A percentile compares a stretch with the other conserved stretches of the same genome.
These are phyloP conservation scores for Bruguiera parviflora DNA, from an alignment of 345 rosid genomes.

Conservation along the genomic window DNA sequence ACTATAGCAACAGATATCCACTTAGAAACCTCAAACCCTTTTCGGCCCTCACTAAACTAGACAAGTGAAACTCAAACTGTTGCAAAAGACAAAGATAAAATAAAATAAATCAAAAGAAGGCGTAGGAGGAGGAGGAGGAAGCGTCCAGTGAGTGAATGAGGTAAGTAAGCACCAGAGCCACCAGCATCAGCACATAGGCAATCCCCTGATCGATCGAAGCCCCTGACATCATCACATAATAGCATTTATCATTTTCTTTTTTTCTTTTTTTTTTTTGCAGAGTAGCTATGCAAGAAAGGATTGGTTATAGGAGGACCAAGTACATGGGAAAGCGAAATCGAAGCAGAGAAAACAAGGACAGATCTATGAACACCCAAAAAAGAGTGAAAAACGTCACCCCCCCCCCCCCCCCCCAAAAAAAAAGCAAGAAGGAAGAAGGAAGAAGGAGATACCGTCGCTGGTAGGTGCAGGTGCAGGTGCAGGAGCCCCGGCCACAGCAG, in stretches of 20 bases:
- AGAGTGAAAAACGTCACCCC: no score
- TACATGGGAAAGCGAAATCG: not conserved
- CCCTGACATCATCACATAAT: not conserved
- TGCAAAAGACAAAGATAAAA: not conserved
- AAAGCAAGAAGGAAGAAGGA: no score
- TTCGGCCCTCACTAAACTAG: no score
- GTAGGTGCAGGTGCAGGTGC: constrained; percentile 29
- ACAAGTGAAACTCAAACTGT: no score
- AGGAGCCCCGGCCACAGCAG: constrained; percentile 23
- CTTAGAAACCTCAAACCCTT: no score
- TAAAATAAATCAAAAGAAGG: constrained; percentile 21
- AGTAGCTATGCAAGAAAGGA: not conserved
- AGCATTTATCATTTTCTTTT: not conserved
- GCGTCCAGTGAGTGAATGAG: constrained; percentile 40
- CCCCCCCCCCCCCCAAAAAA: no score
- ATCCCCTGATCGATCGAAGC: not conserved
- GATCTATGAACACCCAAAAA: not conserved
- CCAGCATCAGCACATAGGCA: not conserved
- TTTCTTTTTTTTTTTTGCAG: no score
- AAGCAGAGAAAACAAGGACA: not conserved
- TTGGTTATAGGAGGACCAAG: not conserved
- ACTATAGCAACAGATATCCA: no score
- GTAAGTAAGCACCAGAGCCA: constrained; percentile 26
- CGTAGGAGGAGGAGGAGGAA: constrained; percentile 23
- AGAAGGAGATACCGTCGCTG: constrained; percentile 28